These are phyloP conservation scores for Actinomortierella ambigua DNA, from an alignment of 371 early-diverging fungal species.

Conservation along the genomic window DNA sequence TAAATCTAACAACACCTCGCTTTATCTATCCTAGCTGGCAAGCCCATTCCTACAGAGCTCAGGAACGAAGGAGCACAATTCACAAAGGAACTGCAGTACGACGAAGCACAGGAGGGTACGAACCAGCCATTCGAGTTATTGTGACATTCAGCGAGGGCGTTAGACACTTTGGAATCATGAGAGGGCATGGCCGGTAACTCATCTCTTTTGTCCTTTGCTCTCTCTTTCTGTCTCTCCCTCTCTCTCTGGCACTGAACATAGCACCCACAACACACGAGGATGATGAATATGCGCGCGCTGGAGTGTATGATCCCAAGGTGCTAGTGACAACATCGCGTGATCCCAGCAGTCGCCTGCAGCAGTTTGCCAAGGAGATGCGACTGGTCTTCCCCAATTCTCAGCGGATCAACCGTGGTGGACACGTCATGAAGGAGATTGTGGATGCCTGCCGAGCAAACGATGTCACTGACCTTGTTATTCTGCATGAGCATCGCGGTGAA, in stretches of 20 bases:
- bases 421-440: slow-evolving; percentile 95
- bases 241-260: slow-evolving; percentile 22
- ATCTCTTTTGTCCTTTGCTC: neutral
- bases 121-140: neutral
- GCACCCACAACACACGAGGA: slow-evolving; percentile 86
- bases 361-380: slow-evolving; percentile 98
- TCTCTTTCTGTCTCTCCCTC: neutral
- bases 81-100: slow-evolving; percentile 81
- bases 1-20: too few species aligned
- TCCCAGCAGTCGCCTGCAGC: slow-evolving; percentile 91
- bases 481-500: slow-evolving; percentile 98
- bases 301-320: slow-evolving; percentile 93
- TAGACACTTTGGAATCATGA: too few species aligned
- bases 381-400: slow-evolving; percentile 97
- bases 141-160: too few species aligned
- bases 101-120: slow-evolving; percentile 86
- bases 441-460: slow-evolving; percentile 95
- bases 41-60: slow-evolving; percentile 83
- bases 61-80: slow-evolving; percentile 76
- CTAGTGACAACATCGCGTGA: slow-evolving; percentile 98
- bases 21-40: slow-evolving; percentile 78
- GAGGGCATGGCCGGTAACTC: too few species aligned
- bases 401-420: slow-evolving; percentile 97
- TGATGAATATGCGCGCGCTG: slow-evolving; percentile 96
- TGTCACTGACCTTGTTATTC: slow-evolving; percentile 95